Percentiles rank a stretch among this genome's conserved stretches.
Evolutionary conservation across 441 rosid species (phyloP).

Genomic region (Erysimum cheiri): DNA sequence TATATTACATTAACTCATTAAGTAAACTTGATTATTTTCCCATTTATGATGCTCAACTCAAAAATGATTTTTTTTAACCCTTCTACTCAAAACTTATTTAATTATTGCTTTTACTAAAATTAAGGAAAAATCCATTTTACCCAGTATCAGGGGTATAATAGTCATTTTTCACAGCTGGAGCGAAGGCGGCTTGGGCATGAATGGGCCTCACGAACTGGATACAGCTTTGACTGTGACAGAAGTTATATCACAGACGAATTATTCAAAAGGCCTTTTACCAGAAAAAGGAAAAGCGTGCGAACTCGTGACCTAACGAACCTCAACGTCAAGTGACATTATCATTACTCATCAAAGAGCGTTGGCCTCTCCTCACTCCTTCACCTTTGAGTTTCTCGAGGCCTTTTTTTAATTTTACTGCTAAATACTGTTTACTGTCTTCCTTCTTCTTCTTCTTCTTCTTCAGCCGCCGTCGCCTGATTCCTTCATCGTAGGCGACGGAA

Average conservation of each 20-base stretch:
- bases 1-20: too few species aligned
- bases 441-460: constrained; percentile 32
- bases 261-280: constrained; percentile 1
- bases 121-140: background rate
- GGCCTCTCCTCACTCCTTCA: constrained; percentile 1
- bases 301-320: constrained; percentile 39
- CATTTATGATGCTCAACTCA: background rate
- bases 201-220: constrained; percentile 42
- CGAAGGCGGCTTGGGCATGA: constrained; percentile 29
- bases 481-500: constrained; percentile 46
- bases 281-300: constrained; percentile 7
- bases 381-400: constrained; percentile 42
- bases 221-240: constrained; percentile 32
- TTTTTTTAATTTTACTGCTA: background rate
- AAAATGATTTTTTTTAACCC: too few species aligned
- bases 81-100: background rate
- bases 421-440: constrained; percentile 18
- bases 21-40: background rate
- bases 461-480: constrained; percentile 48
- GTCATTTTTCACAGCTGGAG: background rate
- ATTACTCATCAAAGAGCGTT: constrained; percentile 27
- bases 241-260: constrained; percentile 35
- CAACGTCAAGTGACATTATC: constrained; percentile 40
- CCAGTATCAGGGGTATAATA: constrained; percentile 1
- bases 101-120: background rate